Base-by-base conservation (phyloP, 768 basidiomycete genomes). In the Leccinum arenicola region DNA sequence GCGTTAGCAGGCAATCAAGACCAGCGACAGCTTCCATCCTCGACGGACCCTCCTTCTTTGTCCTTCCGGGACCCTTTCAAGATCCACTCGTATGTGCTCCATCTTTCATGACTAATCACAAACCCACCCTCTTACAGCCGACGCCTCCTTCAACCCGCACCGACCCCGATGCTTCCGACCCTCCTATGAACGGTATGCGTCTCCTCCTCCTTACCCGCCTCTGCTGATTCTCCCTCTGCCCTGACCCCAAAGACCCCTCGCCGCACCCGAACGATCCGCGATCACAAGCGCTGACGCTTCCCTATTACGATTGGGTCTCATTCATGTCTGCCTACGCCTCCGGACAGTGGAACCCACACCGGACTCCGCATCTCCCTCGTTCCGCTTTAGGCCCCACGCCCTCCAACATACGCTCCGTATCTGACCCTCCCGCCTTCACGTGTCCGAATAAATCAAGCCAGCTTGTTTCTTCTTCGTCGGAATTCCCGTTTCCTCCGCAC, bases 331-430 rank as follows among this genome's bases (percentile, higher is more conserved):
- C 89, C 0, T 94, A 94, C 70, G 84, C 89, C 0, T 68, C 78
- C 17, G 92, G 92, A 10, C 80, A 83, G 60, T 94, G 91, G 91
- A 89, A 91, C 69, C 90, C 91, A 7, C 84, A 85, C 60, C 79
- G 78, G 56, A 86, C 82, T 0, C 90, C 89, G 3, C 82, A 80
- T 60, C 82, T 79, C 6, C 88, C 89, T 5, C 72, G 68, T 19
- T 67, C 73, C 6, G 62, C 63, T 3, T 62, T 74, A 29, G 66
- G 69, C 53, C 43, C 66, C 27, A 23, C 70, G 5, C 66, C 68
- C 60, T 54, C 51, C 38, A 54, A 21, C 57, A 48, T 55, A 27
- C 71, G 62, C 21, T 36, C 43, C 2, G 10, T 53, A 12, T 54
- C 62, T 3, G 66, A 68, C 27, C 49, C 49, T n/a, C 48, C 57